phyloP scores from a whole-genome alignment of 2,329 filamentous ascomycete genomes.

The Cucurbitaria berberidis region DNA sequence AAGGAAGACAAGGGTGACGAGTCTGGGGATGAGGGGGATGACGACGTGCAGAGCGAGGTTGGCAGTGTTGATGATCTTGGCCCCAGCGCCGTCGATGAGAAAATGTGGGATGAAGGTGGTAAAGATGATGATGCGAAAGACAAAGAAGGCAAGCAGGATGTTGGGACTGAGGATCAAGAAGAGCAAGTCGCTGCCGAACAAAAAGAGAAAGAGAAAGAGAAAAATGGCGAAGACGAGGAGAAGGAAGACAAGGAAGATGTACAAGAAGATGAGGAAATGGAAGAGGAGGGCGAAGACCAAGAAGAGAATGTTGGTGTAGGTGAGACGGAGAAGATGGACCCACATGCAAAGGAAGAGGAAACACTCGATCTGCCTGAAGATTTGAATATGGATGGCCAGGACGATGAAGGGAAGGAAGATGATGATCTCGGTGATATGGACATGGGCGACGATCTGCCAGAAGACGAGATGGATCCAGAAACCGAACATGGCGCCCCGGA shows the following conservation, averaged over 20 bases:
- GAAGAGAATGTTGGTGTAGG: constrained; percentile 69
- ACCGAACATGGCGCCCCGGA: constrained; percentile 40
- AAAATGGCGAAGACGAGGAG: constrained; percentile 69
- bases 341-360: constrained; percentile 81
- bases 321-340: constrained; percentile 70
- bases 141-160: constrained; percentile 68
- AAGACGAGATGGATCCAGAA: constrained; percentile 42
- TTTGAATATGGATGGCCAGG: constrained; percentile 78
- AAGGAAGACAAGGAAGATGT: constrained; percentile 68
- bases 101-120: constrained; percentile 94
- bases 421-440: constrained; percentile 45
- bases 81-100: constrained; percentile 90
- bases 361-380: constrained; percentile 85
- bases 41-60: constrained; percentile 82
- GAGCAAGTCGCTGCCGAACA: constrained; percentile 56
- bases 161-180: constrained; percentile 57
- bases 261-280: constrained; percentile 60
- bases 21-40: constrained; percentile 53
- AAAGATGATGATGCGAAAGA: constrained; percentile 82
- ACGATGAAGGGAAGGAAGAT: constrained; percentile 62
- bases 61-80: constrained; percentile 92
- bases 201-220: constrained; percentile 59
- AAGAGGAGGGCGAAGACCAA: constrained; percentile 65
- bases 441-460: constrained; percentile 44
- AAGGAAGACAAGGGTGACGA: constrained; percentile 67